phyloP scores from a whole-genome alignment of 2,329 filamentous ascomycete species.

The Metarhizium humberi region DNA sequence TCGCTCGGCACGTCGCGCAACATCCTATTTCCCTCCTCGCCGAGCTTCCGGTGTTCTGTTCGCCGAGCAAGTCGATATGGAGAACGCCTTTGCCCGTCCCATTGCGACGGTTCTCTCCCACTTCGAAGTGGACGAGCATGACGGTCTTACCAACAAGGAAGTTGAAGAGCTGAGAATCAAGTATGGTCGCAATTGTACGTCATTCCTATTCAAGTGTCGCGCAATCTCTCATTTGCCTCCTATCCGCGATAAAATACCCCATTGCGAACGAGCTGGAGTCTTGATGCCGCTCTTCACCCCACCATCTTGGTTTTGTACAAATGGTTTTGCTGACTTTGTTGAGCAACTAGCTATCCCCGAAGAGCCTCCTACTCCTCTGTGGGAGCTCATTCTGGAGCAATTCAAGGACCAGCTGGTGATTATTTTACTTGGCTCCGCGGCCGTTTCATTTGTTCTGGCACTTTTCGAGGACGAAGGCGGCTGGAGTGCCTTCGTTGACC shows the following conservation, averaged over 20 bases:
- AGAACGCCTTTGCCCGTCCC: slow-evolving; percentile 51
- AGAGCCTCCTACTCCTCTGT: slow-evolving; percentile 90
- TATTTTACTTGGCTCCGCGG: slow-evolving; percentile 86
- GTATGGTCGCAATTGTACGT: slow-evolving; percentile 57
- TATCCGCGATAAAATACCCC: slow-evolving; percentile 4
- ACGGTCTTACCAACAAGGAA: slow-evolving; percentile 51
- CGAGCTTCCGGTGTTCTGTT: slow-evolving; percentile 5
- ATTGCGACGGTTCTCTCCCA: slow-evolving; percentile 48
- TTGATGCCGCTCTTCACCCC: neutral
- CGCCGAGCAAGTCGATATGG: slow-evolving; percentile 35
- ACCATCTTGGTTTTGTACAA: slow-evolving; percentile 1
- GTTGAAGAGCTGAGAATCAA: slow-evolving; percentile 45
- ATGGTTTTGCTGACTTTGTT: neutral
- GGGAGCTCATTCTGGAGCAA: slow-evolving; percentile 94
- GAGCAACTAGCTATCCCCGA: slow-evolving; percentile 51
- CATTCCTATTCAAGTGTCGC: slow-evolving; percentile 2
- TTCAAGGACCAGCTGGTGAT: slow-evolving; percentile 98
- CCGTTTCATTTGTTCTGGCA: slow-evolving; percentile 85
- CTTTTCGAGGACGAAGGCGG: slow-evolving; percentile 88
- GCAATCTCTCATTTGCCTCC: neutral
- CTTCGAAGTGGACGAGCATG: slow-evolving; percentile 45
- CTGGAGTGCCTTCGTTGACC: slow-evolving; percentile 96
- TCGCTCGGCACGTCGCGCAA: slow-evolving; percentile 4
- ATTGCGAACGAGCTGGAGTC: neutral
- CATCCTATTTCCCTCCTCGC: neutral